Base-by-base conservation (phyloP, 1,284 basidiomycete genomes). In the Ustilago loliicola region DNA sequence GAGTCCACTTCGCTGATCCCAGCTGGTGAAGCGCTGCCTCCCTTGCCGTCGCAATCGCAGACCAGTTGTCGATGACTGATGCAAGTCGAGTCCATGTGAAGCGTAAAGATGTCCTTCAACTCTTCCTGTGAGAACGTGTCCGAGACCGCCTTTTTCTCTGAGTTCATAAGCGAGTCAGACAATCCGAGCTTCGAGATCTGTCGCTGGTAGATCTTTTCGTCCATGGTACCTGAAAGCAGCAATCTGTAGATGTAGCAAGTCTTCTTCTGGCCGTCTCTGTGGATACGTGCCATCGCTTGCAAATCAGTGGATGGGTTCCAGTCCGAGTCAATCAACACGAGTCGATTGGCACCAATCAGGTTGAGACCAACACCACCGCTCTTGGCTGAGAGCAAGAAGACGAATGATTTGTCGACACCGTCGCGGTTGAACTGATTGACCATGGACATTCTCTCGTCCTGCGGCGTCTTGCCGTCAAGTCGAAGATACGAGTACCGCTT, bases 351-450 rank as follows among this genome's bases (percentile, higher is more conserved):
- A 8, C 96, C 96, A 83, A 98, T 98, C 74, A 99, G 89, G 85
- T 99, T 99, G 89, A 99, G 96, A 84, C 97, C 96, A 81, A 96
- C 98, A 81, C 96, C 96, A 71, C 96, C 96, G 42, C 97, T 96
- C 87, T 98, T 98, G 78, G 94, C 95, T 86, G 94, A 96, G 19
- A 99, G 90, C 60, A 99, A 88, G 88, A 99, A 99, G 52, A 99
- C 90, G 83, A 98, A 89, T 25, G 48, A 60, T 11, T 51, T 56
- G 13, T 72, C 56, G 23, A 56, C 61, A 11, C 64, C 50, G 17
- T 64, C 53, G 45, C 71, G 73, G 50, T 85, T 83, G 69, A 86
- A 85, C 27, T 69, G 76, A n/a, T 79, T 76, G 36, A 84, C 79
- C 52, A 82, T 72, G 32, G 67, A 61, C 63, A 78, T 72, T 23